Evolutionary conservation across 2,329 filamentous ascomycete genomes (phyloP), one percentile per base, ranked within the genome.

Genomic region (Phaeosphaeria sp.): DNA sequence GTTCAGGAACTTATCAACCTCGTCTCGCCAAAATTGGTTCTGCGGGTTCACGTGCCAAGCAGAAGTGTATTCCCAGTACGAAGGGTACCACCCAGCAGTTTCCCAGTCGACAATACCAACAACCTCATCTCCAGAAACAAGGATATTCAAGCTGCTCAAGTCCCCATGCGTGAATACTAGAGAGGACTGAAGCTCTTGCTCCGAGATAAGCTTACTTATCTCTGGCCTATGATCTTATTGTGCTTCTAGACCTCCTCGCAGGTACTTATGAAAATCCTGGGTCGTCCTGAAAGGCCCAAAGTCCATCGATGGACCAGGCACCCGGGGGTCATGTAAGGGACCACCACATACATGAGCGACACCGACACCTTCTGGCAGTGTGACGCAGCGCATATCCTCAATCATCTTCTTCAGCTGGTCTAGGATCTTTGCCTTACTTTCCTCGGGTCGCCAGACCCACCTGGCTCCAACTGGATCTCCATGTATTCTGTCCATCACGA

Each of bases 131-230:
- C 72, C 77, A 6, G 67, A 67, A 44, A 77, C 66, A 10, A 84
- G 58, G 46, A 84, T 80, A 58, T 84, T 84, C 21, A 66, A 64
- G 21, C 73, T 74, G 58, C 76, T 79, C 7, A 87, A 72, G 65
- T 87, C 84, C 2, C 79, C 79, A 71, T 86, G 83, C 1, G 82
- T 82, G 57, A 86, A 81, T 1, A 81, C 75, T 2, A 78, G 76
- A 17, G 60, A 50, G n/a, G 67, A 66, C 71, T 72, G 78, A 10
- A 67, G 65, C 1, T 72, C 65, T 53, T 63, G 55, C 44, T 52
- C 18, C 3, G 51, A 36, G 30, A 54, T 52, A 17, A 58, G 59
- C n/a, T 62, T 54, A 20, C 55, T 20, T 3, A 54, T 52, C 5
- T 75, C 55, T 15, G 68, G 63, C 2, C 6, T 10, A 13, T 52